Conservation (phyloP, 2,329 filamentous ascomycete genomes). For the Fusarium haematococcum region DNA sequence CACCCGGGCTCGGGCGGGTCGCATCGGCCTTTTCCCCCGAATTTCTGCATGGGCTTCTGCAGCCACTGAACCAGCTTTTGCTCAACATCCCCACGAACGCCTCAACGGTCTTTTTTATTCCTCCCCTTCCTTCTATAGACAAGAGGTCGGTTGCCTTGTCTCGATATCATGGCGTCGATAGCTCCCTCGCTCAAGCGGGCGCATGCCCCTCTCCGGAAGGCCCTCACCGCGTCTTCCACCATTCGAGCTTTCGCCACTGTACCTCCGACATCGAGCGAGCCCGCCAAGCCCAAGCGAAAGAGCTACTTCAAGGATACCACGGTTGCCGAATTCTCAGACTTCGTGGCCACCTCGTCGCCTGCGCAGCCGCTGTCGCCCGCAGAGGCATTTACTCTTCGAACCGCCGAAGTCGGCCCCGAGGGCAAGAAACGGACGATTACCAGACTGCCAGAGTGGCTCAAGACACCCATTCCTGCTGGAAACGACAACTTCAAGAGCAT, state of each 20-base stretch:
- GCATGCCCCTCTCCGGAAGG: constrained; percentile 57
- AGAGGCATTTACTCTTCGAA: constrained; percentile 71
- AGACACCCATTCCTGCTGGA: constrained; percentile 90
- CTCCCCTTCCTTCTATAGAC: background rate
- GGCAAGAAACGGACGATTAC: constrained; percentile 74
- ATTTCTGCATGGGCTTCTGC: constrained; percentile 42
- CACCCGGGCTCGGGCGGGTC: constrained; percentile 41
- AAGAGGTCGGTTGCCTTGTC: background rate
- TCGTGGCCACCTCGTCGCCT: constrained; percentile 59
- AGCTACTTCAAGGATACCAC: constrained; percentile 71
- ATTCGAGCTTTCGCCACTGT: constrained; percentile 61
- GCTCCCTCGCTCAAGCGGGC: constrained; percentile 56
- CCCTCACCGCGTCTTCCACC: constrained; percentile 49
- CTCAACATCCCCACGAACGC: constrained; percentile 31
- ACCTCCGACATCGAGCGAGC: constrained; percentile 49
- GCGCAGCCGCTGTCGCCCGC: constrained; percentile 58
- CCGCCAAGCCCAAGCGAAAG: constrained; percentile 49
- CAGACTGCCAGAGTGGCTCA: constrained; percentile 91
- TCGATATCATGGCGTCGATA: constrained; percentile 53
- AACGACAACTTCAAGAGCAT: constrained; percentile 91
- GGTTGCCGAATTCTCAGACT: constrained; percentile 69
- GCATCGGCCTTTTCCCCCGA: constrained; percentile 44
- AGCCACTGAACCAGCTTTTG: constrained; percentile 30
- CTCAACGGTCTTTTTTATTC: constrained; percentile 8
- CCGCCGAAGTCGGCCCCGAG: constrained; percentile 72